These are phyloP conservation scores for Phialocephala subalpina DNA, from an alignment of 2,329 filamentous ascomycete species.

Conservation along the genomic window DNA sequence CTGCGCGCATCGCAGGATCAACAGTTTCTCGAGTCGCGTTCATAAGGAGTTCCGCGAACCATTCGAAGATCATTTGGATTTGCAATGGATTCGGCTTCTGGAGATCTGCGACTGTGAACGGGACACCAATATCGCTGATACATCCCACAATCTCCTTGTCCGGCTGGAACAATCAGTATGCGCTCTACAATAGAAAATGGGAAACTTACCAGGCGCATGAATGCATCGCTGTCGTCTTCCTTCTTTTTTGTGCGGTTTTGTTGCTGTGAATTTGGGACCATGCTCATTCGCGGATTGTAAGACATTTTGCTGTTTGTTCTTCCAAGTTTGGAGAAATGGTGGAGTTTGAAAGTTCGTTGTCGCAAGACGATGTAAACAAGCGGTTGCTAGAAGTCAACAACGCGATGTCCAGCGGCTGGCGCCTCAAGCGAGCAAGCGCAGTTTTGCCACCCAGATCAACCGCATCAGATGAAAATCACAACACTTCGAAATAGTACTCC, in stretches of 20 bases:
- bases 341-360: conserved; percentile 16
- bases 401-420: background rate
- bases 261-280: conserved; percentile 56
- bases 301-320: conserved; percentile 48
- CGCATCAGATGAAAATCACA: background rate
- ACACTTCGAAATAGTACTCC: background rate
- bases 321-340: conserved; percentile 12
- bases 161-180: conserved; percentile 44
- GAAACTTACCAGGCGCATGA: conserved; percentile 61
- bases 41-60: conserved; percentile 93
- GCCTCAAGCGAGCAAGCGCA: conserved; percentile 5
- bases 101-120: conserved; percentile 85
- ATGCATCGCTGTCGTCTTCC: conserved; percentile 63
- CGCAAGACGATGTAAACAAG: conserved; percentile 20
- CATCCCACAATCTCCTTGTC: conserved; percentile 91
- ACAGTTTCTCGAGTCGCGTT: conserved; percentile 93
- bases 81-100: conserved; percentile 94
- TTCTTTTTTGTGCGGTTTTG: conserved; percentile 58
- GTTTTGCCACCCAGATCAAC: background rate
- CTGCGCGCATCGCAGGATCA: conserved; percentile 93
- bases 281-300: conserved; percentile 60
- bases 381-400: conserved; percentile 20
- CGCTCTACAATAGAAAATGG: conserved; percentile 8
- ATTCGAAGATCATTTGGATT: conserved; percentile 97
- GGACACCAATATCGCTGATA: conserved; percentile 95